These are phyloP conservation scores for Cercospora beticola DNA, from an alignment of 2,329 filamentous ascomycete species.

Conservation along the genomic window DNA sequence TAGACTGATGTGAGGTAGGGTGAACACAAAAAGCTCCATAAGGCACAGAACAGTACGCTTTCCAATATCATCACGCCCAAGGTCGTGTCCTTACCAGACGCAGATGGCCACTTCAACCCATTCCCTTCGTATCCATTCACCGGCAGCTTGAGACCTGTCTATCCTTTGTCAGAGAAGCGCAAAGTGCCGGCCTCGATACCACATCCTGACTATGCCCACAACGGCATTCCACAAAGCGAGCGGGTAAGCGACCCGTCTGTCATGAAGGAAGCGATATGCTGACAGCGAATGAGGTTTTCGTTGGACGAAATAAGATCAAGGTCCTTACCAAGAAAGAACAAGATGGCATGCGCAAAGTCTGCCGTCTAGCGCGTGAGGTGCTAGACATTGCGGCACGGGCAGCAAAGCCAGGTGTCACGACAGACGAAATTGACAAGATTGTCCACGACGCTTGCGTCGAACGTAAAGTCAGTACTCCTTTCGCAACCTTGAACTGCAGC, in stretches of 20 bases:
- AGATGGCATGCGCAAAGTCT: conserved; percentile 90
- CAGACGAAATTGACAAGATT: conserved; percentile 90
- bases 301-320: conserved; percentile 74
- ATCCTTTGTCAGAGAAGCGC: conserved; percentile 66
- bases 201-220: conserved; percentile 82
- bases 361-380: conserved; percentile 81
- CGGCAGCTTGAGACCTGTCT: conserved; percentile 75
- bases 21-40: conserved; percentile 81
- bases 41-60: conserved; percentile 68
- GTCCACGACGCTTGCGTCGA: conserved; percentile 95
- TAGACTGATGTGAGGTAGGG: conserved; percentile 51
- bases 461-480: conserved; percentile 66
- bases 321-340: conserved; percentile 77
- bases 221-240: conserved; percentile 71
- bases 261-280: conserved; percentile 1
- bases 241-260: conserved; percentile 56
- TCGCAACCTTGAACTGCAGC: background rate
- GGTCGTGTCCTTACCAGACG: conserved; percentile 84
- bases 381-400: conserved; percentile 86
- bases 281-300: conserved; percentile 44
- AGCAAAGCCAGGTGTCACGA: conserved; percentile 86
- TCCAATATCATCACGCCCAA: conserved; percentile 75
- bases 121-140: conserved; percentile 86
- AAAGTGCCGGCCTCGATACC: conserved; percentile 76
- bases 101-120: conserved; percentile 84